Conservation (phyloP, 495 filamentous ascomycete genomes). For the Elasticomyces elasticus region DNA sequence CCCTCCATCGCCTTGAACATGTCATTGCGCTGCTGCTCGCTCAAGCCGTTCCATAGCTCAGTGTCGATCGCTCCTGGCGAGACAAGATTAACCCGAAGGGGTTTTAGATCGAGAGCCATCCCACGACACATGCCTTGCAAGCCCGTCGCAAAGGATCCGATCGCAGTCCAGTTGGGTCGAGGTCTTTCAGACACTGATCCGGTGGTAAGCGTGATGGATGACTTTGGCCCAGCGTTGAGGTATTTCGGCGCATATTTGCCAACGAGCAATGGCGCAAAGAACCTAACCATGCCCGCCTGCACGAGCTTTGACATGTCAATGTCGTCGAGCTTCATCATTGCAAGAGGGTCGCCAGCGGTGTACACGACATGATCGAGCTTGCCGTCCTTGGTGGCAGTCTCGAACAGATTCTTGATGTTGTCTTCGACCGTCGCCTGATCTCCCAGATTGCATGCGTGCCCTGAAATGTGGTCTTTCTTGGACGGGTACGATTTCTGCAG, state of each 20-base stretch:
- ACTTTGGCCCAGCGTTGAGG: slow-evolving; percentile 14
- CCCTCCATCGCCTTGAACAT: slow-evolving; percentile 25
- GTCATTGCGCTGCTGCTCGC: not conserved
- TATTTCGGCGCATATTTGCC: slow-evolving; percentile 23
- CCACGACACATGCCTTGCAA: slow-evolving; percentile 24
- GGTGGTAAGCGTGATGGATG: slow-evolving; percentile 27
- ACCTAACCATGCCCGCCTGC: slow-evolving; percentile 29
- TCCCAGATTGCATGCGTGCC: slow-evolving; percentile 24
- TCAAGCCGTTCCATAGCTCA: slow-evolving; percentile 27
- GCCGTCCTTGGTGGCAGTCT: slow-evolving; percentile 2
- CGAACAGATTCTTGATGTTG: slow-evolving; percentile 25
- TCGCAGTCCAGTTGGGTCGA: slow-evolving; percentile 18
- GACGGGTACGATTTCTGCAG: slow-evolving; percentile 28
- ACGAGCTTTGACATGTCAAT: slow-evolving; percentile 14
- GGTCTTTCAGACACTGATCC: slow-evolving; percentile 26
- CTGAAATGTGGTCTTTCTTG: slow-evolving; percentile 14
- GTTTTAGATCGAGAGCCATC: slow-evolving; percentile 30
- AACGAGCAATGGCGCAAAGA: slow-evolving; percentile 28
- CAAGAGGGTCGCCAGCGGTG: slow-evolving; percentile 30
- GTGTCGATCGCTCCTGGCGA: slow-evolving; percentile 30
- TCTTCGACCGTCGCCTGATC: slow-evolving; percentile 23
- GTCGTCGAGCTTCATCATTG: slow-evolving; percentile 11
- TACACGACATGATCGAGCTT: slow-evolving; percentile 31
- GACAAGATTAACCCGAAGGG: slow-evolving; percentile 29
- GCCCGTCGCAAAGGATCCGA: slow-evolving; percentile 23